phyloP scores from a whole-genome alignment of 345 rosid species.

The Lepidium sativum region DNA sequence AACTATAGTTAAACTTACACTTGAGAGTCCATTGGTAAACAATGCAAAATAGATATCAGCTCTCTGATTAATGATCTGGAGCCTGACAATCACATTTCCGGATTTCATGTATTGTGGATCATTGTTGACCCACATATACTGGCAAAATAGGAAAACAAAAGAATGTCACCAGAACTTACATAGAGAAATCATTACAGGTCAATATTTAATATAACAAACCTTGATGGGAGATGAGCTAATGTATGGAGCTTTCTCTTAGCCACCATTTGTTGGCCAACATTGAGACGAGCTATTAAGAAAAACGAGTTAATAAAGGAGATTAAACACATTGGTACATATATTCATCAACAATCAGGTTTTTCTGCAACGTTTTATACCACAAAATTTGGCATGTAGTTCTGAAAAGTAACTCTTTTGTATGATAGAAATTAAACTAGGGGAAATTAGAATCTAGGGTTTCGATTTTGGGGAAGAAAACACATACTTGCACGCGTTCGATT shows the following conservation, averaged over 20 bases:
- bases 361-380: no score
- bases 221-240: slow-evolving; percentile 85
- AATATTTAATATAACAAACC: slow-evolving; percentile 29
- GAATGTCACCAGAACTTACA: background rate
- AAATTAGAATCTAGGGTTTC: no score
- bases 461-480: no score
- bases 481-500: no score
- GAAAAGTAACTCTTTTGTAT: no score
- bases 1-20: slow-evolving; percentile 32
- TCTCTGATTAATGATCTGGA: slow-evolving; percentile 87
- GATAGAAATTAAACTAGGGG: no score
- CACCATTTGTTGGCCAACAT: slow-evolving; percentile 44
- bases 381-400: no score
- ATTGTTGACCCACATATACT: slow-evolving; percentile 61
- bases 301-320: background rate
- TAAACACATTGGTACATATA: no score
- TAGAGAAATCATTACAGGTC: background rate
- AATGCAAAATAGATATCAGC: slow-evolving; percentile 82
- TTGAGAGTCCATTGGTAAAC: slow-evolving; percentile 54
- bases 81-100: slow-evolving; percentile 48
- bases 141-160: slow-evolving; percentile 17
- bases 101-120: slow-evolving; percentile 40
- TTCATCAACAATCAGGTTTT: no score
- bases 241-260: slow-evolving; percentile 43
- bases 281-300: slow-evolving; percentile 35